Percentiles rank a stretch among this genome's conserved stretches.
Conservation (phyloP, 441 rosid species). For the Adansonia rubrostipa region DNA sequence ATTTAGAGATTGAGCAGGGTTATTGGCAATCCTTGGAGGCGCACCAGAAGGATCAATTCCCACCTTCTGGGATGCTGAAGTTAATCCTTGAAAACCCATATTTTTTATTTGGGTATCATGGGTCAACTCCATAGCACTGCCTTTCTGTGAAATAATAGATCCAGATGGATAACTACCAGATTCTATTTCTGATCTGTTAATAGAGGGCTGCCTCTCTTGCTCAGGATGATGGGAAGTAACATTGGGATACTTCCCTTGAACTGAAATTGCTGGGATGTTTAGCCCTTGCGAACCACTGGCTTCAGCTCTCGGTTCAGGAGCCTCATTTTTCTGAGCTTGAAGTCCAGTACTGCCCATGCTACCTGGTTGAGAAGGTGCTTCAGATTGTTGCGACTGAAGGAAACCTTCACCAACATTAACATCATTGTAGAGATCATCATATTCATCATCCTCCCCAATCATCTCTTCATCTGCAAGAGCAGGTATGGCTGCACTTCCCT, state of each 20-base stretch:
- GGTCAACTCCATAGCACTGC: constrained; percentile 36
- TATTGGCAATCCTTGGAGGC: constrained; percentile 50
- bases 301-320: constrained; percentile 50
- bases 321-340: constrained; percentile 47
- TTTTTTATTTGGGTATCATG: constrained; percentile 53
- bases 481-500: constrained; percentile 89
- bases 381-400: constrained; percentile 65
- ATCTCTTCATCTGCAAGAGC: constrained; percentile 93
- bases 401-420: constrained; percentile 94
- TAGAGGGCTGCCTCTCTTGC: constrained; percentile 45
- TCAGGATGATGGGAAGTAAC: constrained; percentile 37
- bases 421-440: constrained; percentile 94
- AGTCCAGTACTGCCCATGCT: constrained; percentile 46
- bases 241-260: constrained; percentile 54
- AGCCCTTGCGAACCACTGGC: constrained; percentile 42
- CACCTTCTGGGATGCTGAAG: constrained; percentile 44
- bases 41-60: constrained; percentile 49
- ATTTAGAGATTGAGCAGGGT: constrained; percentile 52
- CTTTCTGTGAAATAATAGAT: constrained; percentile 51
- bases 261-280: constrained; percentile 42
- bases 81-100: constrained; percentile 50
- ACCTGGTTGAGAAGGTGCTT: constrained; percentile 45
- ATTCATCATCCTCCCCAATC: constrained; percentile 94
- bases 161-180: constrained; percentile 52
- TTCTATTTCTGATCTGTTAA: constrained; percentile 53